Evolutionary conservation across 176 grass and related monocot genomes (phyloP), one percentile per base, ranked within the genome.

Genomic region (Carex littledalei): DNA sequence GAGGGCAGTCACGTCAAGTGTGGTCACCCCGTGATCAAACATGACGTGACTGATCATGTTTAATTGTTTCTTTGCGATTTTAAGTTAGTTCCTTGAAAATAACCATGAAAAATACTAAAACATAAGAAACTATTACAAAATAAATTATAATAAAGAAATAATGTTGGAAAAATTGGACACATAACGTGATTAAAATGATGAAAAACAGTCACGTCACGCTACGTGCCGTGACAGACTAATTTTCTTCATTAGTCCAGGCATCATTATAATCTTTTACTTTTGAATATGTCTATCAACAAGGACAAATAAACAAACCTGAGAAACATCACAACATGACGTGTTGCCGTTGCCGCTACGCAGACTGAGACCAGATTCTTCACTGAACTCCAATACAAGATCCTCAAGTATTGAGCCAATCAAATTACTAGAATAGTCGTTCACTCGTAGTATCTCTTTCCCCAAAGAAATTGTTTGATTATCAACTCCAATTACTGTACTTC

Each of bases 371-470:
- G 73, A 6, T 52, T 83, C 80, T 9, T 24, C 7, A 55, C 49
- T 87, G 63, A 97, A 81, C 57, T 79, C 89, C 54, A 86, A 84
- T 72, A 91, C 89, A 59, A 97, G 89, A n/a, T 91, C 54, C 84
- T 93, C 87, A 66, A 97, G 89, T 81, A 90, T 26, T 34, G 81
- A 65, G 13, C 13, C 78, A 24, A 81, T 87, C 85, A 88, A 87
- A 67, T 81, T 93, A 81, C 9, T 79, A 16, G 87, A 85, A 86
- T 32, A 58, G 67, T 67, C 67, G 20, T 81, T 81, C 75, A 80
- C 68, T 68, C 63, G 62, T 53, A 66, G 74, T 79, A 22, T 86
- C 87, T 81, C 60, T 67, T 83, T 83, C 12, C 45, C 62, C 18
- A 83, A 83, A 83, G 41, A 31, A 77, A 8, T 55, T 9, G 73